Evolutionary conservation across 495 filamentous ascomycete genomes (phyloP), one percentile per base, ranked within the genome.

Genomic region (Pseudevernia furfuracea): DNA sequence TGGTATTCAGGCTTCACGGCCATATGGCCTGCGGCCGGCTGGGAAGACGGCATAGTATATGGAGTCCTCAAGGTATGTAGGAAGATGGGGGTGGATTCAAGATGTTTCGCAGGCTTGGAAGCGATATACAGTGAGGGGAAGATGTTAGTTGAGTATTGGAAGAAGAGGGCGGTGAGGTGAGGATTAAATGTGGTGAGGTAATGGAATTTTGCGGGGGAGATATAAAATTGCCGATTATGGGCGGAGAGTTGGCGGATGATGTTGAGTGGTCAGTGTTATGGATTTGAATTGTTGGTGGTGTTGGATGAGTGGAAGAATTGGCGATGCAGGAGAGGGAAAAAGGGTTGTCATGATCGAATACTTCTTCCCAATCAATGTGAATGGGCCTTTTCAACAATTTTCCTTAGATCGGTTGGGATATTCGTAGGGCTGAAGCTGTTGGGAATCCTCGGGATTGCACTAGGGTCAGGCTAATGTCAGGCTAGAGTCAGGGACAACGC

Each of bases 1-100:
- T 66, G 71, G 36, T 67, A 73, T 58, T 73, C 63, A 52, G 70
- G 68, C 55, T 73, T 63, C 38, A 70, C 66, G 55, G 71, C 71
- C 37, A 70, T 30, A 49, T 71, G 60, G 60, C 71, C 71, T 11
- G 63, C 66, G 34, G 66, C 65, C 36, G 71, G 70, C 53, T 73
- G 71, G 36, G 43, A 64, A 36, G 71, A 73, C 21, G 71, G 71
- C 71, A 73, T 73, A 43, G 7, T 71, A 58, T 43, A 1, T 44
- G 1, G 0, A 25, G 52, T 9, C 15, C 1, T 34, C 8, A 30
- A n/a, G 12, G 30, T 32, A 34, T 30, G 30, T 55, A n/a, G 1
- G 11, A 32, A 14, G 23, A 32, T 53, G 4, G 11, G 28, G 0
- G 28, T 53, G 8, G 23, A 32, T 28, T 3, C 23, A 23, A 19